A percentile compares a stretch with the other conserved stretches of the same genome.
These are phyloP conservation scores for Obelidium mucronatum DNA, from an alignment of 192 early-diverging fungal genomes.

Conservation along the genomic window DNA sequence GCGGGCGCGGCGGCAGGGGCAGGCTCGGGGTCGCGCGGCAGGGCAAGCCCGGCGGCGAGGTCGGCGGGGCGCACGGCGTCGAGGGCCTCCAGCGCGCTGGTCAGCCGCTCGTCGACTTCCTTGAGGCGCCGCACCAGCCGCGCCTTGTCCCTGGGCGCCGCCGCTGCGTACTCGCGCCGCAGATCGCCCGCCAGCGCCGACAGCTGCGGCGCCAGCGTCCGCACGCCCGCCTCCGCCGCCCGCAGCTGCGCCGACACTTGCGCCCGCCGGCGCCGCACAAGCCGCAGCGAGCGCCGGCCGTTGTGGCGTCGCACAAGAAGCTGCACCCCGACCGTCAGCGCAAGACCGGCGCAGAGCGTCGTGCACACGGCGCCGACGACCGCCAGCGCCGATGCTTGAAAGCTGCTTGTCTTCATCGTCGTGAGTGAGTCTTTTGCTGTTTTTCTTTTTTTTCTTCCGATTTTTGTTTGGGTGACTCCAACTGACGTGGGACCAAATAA, in stretches of 20 bases:
- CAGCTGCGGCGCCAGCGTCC: not conserved
- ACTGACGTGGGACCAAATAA: too few relatives aligned
- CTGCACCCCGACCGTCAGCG: slow-evolving; percentile 39
- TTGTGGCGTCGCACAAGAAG: slow-evolving; percentile 52
- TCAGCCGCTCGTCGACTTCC: slow-evolving; percentile 45
- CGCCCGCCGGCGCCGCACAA: slow-evolving; percentile 33
- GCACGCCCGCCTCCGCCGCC: slow-evolving; percentile 22
- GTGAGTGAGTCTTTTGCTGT: too few relatives aligned
- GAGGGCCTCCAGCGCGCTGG: slow-evolving; percentile 42
- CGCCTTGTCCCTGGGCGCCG: not conserved
- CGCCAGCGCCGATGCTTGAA: slow-evolving; percentile 26
- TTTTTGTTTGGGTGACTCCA: too few relatives aligned
- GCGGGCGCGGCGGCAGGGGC: not conserved
- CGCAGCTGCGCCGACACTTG: slow-evolving; percentile 1
- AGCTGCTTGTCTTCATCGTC: too few relatives aligned
- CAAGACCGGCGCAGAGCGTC: slow-evolving; percentile 48
- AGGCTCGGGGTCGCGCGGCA: not conserved
- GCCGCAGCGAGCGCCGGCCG: slow-evolving; percentile 13
- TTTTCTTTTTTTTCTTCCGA: too few relatives aligned
- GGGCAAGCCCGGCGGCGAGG: not conserved
- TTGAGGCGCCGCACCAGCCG: slow-evolving; percentile 16
- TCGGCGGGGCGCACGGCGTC: slow-evolving; percentile 43
- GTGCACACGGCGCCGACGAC: slow-evolving; percentile 44
- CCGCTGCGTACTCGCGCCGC: not conserved
- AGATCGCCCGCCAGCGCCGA: not conserved